Percentiles rank a stretch among this genome's conserved stretches.
These are phyloP conservation scores for Nosema muscidifuracis DNA, from an alignment of 371 early-diverging fungal species.

Conservation along the genomic window DNA sequence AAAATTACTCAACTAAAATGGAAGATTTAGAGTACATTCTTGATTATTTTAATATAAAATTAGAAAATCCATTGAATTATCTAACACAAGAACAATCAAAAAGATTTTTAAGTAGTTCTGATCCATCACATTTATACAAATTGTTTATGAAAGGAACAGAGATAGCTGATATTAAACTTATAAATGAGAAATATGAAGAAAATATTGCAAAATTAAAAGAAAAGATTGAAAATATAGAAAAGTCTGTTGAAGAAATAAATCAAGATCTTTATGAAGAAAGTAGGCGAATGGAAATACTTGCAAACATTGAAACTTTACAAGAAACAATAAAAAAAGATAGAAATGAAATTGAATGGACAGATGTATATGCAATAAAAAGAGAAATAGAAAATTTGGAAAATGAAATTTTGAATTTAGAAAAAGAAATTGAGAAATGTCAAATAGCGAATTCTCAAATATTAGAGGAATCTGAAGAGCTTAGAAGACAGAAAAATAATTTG, in stretches of 20 bases:
- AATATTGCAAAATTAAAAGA: conserved; percentile 37
- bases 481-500: background rate
- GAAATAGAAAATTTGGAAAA: conserved; percentile 5
- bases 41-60: conserved; percentile 49
- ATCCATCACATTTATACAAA: conserved; percentile 49
- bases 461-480: background rate
- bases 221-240: conserved; percentile 16
- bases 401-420: conserved; percentile 14
- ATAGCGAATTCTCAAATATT: background rate
- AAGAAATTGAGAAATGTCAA: background rate
- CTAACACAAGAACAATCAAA: conserved; percentile 63
- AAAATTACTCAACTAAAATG: conserved; percentile 22
- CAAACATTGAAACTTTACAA: conserved; percentile 19
- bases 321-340: conserved; percentile 32
- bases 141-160: conserved; percentile 62
- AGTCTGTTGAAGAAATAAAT: conserved; percentile 15
- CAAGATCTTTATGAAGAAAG: conserved; percentile 26
- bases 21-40: conserved; percentile 55
- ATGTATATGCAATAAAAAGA: conserved; percentile 20
- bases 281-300: conserved; percentile 12
- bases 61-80: conserved; percentile 62
- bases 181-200: conserved; percentile 44
- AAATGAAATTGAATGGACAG: conserved; percentile 52
- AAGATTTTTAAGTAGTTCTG: conserved; percentile 54
- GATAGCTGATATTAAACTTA: conserved; percentile 48